Conservation (phyloP, 805 yeast species). For the Sugiyamaella valdiviana region DNA sequence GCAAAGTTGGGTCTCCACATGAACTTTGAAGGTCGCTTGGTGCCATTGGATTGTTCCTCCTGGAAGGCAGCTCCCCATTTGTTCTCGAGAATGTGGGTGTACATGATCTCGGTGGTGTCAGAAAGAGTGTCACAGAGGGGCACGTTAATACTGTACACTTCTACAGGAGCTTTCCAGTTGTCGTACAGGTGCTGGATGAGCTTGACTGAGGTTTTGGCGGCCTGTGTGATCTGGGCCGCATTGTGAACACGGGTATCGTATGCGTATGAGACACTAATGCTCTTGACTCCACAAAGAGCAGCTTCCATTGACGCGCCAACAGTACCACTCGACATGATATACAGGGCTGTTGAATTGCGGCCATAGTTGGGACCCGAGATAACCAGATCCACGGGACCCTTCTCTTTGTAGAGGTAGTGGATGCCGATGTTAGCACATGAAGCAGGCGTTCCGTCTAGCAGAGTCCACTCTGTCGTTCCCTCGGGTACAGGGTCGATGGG, state of each 20-base stretch:
- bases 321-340: conserved; percentile 87
- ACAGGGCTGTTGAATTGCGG: conserved; percentile 81
- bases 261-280: conserved; percentile 86
- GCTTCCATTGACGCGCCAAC: conserved; percentile 97
- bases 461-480: conserved; percentile 48
- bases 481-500: conserved; percentile 26
- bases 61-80: conserved; percentile 67
- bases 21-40: conserved; percentile 44
- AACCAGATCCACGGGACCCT: conserved; percentile 71
- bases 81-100: conserved; percentile 76
- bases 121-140: conserved; percentile 58
- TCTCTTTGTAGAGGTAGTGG: conserved; percentile 52
- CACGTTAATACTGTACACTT: conserved; percentile 75
- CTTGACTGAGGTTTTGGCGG: conserved; percentile 61
- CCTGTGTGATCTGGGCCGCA: conserved; percentile 48
- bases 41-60: conserved; percentile 21
- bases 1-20: conserved; percentile 82
- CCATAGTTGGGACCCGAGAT: conserved; percentile 96
- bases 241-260: conserved; percentile 51
- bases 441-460: conserved; percentile 93
- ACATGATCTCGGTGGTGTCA: conserved; percentile 55
- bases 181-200: conserved; percentile 53
- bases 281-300: conserved; percentile 51
- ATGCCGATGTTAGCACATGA: conserved; percentile 89
- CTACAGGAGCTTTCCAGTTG: conserved; percentile 54